phyloP scores from a whole-genome alignment of 2,329 filamentous ascomycete species.

The Intubia oerlemansii region DNA sequence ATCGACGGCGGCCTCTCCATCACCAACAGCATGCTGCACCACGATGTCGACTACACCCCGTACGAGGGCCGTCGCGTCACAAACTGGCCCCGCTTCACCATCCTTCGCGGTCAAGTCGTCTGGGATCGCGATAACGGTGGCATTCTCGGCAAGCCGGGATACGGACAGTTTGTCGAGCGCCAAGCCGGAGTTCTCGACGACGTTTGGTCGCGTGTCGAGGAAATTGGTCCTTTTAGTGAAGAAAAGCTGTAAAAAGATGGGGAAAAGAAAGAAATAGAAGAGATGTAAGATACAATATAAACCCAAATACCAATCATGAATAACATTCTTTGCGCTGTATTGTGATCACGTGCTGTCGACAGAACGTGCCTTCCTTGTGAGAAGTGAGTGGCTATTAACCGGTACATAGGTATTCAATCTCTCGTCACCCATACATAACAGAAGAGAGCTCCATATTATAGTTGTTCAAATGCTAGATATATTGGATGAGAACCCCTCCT shows the following conservation, averaged over 20 bases:
- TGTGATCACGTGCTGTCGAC: too few relatives aligned
- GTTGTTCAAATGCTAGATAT: too few relatives aligned
- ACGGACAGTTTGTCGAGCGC: constrained; percentile 26
- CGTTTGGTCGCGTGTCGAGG: constrained; percentile 8
- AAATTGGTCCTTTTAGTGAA: constrained; percentile 7
- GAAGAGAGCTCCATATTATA: too few relatives aligned
- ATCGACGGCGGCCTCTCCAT: constrained; percentile 16
- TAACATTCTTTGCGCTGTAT: too few relatives aligned
- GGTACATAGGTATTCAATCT: too few relatives aligned
- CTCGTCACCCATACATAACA: too few relatives aligned
- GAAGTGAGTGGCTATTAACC: too few relatives aligned
- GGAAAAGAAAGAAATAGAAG: too few relatives aligned
- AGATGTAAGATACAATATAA: too few relatives aligned
- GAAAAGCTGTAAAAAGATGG: constrained; percentile 9
- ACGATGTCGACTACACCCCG: constrained; percentile 40
- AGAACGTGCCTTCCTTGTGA: too few relatives aligned
- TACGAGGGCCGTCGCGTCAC: constrained; percentile 33
- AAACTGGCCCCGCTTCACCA: constrained; percentile 40
- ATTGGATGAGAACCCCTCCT: too few relatives aligned
- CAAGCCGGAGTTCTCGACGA: constrained; percentile 9
- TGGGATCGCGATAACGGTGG: constrained; percentile 34
- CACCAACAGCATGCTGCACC: constrained; percentile 32
- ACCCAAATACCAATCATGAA: too few relatives aligned
- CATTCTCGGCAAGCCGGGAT: constrained; percentile 22
- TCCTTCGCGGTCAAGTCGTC: constrained; percentile 34